Conservation (phyloP, 192 early-diverging fungal genomes). For the Phycomyces nitens region DNA sequence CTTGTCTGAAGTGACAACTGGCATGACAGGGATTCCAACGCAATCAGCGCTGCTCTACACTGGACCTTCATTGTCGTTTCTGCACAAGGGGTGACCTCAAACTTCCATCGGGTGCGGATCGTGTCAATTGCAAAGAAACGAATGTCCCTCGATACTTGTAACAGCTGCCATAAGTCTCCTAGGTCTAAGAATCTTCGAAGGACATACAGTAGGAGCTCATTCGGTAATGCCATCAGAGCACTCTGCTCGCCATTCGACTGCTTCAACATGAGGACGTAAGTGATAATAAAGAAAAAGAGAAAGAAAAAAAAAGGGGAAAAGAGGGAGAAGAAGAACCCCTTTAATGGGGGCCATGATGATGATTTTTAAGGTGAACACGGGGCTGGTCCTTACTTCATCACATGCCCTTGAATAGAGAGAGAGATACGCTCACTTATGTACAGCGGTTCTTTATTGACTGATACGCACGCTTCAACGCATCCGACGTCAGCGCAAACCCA, state of each 20-base stretch:
- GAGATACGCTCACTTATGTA: not conserved
- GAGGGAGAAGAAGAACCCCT: not conserved
- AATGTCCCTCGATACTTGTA: slow-evolving; percentile 22
- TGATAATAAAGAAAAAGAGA: not conserved
- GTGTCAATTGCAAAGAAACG: slow-evolving; percentile 23
- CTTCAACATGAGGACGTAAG: not conserved
- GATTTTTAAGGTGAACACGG: too few relatives aligned
- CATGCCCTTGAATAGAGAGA: too few relatives aligned
- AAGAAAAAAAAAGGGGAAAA: not conserved
- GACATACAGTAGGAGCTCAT: slow-evolving; percentile 34
- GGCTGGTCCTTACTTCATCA: too few relatives aligned
- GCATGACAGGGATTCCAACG: slow-evolving; percentile 21
- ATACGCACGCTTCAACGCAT: slow-evolving; percentile 15
- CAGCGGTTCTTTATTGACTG: slow-evolving; percentile 12
- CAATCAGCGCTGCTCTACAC: slow-evolving; percentile 31
- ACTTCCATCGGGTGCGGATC: slow-evolving; percentile 31
- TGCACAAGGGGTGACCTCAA: slow-evolving; percentile 17
- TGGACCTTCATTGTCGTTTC: slow-evolving; percentile 32
- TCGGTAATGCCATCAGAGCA: slow-evolving; percentile 22
- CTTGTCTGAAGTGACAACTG: slow-evolving; percentile 16
- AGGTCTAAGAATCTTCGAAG: slow-evolving; percentile 27
- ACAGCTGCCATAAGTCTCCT: slow-evolving; percentile 30
- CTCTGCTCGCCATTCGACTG: too few relatives aligned
- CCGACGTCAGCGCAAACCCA: slow-evolving; percentile 17
- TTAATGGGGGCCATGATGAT: not conserved